A percentile compares a stretch with the other conserved stretches of the same genome.
phyloP scores from a whole-genome alignment of 1,284 basidiomycete genomes.

The Tremellales sp. region DNA sequence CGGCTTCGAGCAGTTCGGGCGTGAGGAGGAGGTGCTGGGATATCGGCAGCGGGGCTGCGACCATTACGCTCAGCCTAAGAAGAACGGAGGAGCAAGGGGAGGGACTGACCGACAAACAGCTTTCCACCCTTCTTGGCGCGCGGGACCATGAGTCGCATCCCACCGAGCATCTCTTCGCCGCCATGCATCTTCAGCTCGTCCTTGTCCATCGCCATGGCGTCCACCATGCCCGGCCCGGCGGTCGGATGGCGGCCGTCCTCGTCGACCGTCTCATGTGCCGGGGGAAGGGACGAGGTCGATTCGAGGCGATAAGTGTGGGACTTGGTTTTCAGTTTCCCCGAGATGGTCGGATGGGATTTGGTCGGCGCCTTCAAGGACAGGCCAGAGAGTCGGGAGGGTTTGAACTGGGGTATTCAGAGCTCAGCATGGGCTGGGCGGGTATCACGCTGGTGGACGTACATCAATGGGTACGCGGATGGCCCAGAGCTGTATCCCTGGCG shows the following conservation, averaged over 20 bases:
- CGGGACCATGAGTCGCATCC: conserved; percentile 43
- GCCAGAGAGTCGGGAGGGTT: conserved; percentile 31
- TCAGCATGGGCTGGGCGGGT: not conserved
- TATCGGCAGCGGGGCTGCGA: conserved; percentile 37
- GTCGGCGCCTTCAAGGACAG: conserved; percentile 16
- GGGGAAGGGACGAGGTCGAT: conserved; percentile 3
- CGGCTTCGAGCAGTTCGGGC: conserved; percentile 22
- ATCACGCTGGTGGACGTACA: conserved; percentile 22
- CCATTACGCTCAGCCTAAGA: not conserved
- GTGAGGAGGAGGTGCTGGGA: conserved; percentile 37
- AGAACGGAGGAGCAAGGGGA: not conserved
- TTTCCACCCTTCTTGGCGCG: conserved; percentile 26
- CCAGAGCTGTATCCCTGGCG: conserved; percentile 43
- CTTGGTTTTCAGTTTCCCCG: conserved; percentile 30
- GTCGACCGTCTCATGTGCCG: conserved; percentile 14
- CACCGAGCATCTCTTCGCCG: conserved; percentile 41
- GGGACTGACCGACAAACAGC: conserved; percentile 37
- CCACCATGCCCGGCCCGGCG: conserved; percentile 28
- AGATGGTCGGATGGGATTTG: conserved; percentile 6
- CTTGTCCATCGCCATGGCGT: conserved; percentile 26
- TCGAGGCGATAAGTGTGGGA: conserved; percentile 27
- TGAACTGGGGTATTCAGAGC: too few relatives aligned
- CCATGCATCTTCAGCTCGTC: conserved; percentile 24
- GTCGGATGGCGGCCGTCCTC: conserved; percentile 30
- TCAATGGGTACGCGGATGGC: conserved; percentile 43